These are phyloP conservation scores for Wickerhamiella pararugosa DNA, from an alignment of 1,139 yeast species.

Conservation along the genomic window DNA sequence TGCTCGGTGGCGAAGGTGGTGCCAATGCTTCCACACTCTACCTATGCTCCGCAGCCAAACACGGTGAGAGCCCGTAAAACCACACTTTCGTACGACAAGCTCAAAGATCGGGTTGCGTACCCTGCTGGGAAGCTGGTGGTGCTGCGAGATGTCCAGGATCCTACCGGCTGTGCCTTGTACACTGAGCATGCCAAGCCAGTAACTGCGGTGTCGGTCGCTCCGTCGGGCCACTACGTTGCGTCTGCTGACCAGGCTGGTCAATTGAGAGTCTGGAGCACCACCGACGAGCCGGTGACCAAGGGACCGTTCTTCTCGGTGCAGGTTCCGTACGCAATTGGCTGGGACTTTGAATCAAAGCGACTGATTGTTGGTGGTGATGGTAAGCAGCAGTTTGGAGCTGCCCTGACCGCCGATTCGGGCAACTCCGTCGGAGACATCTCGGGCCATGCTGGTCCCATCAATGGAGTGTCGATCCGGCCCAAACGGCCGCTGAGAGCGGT, in stretches of 20 bases:
- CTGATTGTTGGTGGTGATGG: slow-evolving; percentile 94
- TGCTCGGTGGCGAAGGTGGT: too few species aligned
- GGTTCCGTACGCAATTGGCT: slow-evolving; percentile 41
- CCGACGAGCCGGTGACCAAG: slow-evolving; percentile 51
- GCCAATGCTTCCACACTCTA: not conserved
- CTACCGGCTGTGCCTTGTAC: slow-evolving; percentile 43
- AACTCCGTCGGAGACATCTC: slow-evolving; percentile 90
- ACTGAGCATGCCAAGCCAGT: slow-evolving; percentile 55
- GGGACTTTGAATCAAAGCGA: slow-evolving; percentile 85
- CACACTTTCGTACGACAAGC: slow-evolving; percentile 58
- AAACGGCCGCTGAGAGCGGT: slow-evolving; percentile 88
- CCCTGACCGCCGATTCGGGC: slow-evolving; percentile 88
- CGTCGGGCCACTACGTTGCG: slow-evolving; percentile 80
- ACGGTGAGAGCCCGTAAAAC: slow-evolving; percentile 59
- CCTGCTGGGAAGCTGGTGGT: slow-evolving; percentile 69
- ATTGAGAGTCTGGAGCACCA: slow-evolving; percentile 64
- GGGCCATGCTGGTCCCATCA: slow-evolving; percentile 79
- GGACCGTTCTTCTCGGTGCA: slow-evolving; percentile 79
- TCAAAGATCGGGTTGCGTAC: slow-evolving; percentile 58
- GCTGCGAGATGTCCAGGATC: slow-evolving; percentile 46
- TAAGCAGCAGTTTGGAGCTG: slow-evolving; percentile 80
- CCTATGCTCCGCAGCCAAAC: slow-evolving; percentile 58
- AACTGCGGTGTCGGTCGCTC: slow-evolving; percentile 74
- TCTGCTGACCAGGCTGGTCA: slow-evolving; percentile 84
- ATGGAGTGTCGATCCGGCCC: slow-evolving; percentile 76